Conservation (phyloP, 177 flowering plant genomes). For the Vitis hybrid region DNA sequence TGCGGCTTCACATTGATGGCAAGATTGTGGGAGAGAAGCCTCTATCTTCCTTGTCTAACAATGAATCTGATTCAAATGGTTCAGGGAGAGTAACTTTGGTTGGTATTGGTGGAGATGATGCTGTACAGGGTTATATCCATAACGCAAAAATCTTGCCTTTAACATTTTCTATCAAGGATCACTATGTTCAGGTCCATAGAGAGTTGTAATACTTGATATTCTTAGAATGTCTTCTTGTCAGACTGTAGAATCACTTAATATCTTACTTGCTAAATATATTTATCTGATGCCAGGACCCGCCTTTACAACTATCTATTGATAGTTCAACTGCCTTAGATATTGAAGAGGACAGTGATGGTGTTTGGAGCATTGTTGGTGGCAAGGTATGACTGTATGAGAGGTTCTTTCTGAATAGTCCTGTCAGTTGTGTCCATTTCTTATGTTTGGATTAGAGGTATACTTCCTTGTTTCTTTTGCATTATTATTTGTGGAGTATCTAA, state of each 20-base stretch:
- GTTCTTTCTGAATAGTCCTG: slow-evolving; percentile 1
- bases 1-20: slow-evolving; percentile 70
- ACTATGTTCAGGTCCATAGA: slow-evolving; percentile 48
- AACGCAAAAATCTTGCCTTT: slow-evolving; percentile 15
- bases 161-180: slow-evolving; percentile 30
- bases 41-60: slow-evolving; percentile 29
- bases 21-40: slow-evolving; percentile 58
- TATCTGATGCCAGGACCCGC: slow-evolving; percentile 62
- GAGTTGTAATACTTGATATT: neutral
- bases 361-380: slow-evolving; percentile 90
- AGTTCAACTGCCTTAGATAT: slow-evolving; percentile 62
- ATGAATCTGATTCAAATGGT: slow-evolving; percentile 23
- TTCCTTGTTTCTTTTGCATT: neutral
- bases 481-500: neutral
- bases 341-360: slow-evolving; percentile 78
- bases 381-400: slow-evolving; percentile 49
- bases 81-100: slow-evolving; percentile 28
- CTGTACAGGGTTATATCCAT: slow-evolving; percentile 27
- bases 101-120: slow-evolving; percentile 13
- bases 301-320: slow-evolving; percentile 59
- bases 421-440: neutral
- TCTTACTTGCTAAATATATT: neutral
- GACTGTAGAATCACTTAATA: slow-evolving; percentile 1
- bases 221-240: neutral
- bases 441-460: neutral